Conservation (phyloP, 176 grass and related monocot species). For the Cenchrus americanus region DNA sequence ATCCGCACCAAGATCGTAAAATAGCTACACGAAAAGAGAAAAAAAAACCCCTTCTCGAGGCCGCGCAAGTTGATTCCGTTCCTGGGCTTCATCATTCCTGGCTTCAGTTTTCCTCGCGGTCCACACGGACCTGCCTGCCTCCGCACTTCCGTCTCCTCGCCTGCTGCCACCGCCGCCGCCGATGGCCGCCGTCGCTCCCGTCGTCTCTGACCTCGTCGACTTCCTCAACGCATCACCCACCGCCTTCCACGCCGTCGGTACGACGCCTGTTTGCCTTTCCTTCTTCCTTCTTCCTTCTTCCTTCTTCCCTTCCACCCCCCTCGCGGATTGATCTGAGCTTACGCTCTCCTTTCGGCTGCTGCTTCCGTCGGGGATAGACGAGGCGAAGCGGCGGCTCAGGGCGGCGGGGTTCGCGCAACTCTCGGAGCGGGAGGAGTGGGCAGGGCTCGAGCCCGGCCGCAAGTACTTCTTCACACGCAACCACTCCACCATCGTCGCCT, state of each 20-base stretch:
- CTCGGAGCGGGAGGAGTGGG: conserved; percentile 87
- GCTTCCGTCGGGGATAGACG: conserved; percentile 50
- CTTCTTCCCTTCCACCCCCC: neutral
- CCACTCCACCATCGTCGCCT: conserved; percentile 86
- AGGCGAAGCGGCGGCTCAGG: conserved; percentile 77
- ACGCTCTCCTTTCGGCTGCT: conserved; percentile 1
- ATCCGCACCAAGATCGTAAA: too few relatives aligned
- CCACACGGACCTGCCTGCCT: too few relatives aligned
- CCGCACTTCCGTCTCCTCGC: neutral
- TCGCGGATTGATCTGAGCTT: neutral
- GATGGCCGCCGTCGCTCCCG: conserved; percentile 33
- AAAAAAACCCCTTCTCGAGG: too few relatives aligned
- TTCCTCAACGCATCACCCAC: conserved; percentile 47
- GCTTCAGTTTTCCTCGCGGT: too few relatives aligned
- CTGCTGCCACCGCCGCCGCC: neutral
- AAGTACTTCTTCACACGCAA: conserved; percentile 99
- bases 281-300: neutral
- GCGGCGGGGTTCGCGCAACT: conserved; percentile 73
- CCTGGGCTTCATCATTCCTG: too few relatives aligned
- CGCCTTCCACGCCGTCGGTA: conserved; percentile 53
- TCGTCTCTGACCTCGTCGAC: conserved; percentile 42
- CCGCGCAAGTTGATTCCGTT: too few relatives aligned
- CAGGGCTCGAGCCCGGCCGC: conserved; percentile 60
- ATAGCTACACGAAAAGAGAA: too few relatives aligned
- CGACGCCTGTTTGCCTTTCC: neutral